phyloP scores from a whole-genome alignment of 1,284 basidiomycete genomes.

The Ceratobasidium sp. region DNA sequence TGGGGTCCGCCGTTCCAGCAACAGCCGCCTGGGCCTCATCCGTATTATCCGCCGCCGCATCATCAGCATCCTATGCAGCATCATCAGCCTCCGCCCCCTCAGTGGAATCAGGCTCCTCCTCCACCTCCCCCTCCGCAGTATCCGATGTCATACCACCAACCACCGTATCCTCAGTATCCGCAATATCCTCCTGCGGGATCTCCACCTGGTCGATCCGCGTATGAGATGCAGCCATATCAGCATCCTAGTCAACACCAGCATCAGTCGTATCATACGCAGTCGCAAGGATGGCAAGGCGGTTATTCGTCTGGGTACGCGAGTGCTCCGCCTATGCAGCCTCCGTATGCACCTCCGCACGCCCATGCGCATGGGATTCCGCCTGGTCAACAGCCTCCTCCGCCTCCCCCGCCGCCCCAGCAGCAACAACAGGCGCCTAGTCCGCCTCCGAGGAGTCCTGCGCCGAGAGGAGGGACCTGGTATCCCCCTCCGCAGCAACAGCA shows the following conservation, averaged over 20 bases:
- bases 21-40: constrained; percentile 35
- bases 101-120: constrained; percentile 45
- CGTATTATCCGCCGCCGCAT: constrained; percentile 45
- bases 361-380: constrained; percentile 34
- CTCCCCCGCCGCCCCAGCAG: constrained; percentile 45
- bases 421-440: constrained; percentile 19
- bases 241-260: constrained; percentile 50
- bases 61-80: constrained; percentile 48
- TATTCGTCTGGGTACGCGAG: constrained; percentile 27
- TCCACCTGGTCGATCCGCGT: constrained; percentile 39
- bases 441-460: constrained; percentile 13
- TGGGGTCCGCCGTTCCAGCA: constrained; percentile 46
- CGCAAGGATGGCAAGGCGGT: constrained; percentile 15
- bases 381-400: constrained; percentile 44
- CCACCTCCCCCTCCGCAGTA: constrained; percentile 45
- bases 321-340: constrained; percentile 18
- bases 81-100: constrained; percentile 45
- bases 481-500: constrained; percentile 46
- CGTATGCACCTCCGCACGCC: constrained; percentile 43
- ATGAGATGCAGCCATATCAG: constrained; percentile 44
- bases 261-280: constrained; percentile 41
- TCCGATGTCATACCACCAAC: constrained; percentile 32
- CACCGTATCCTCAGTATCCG: constrained; percentile 49
- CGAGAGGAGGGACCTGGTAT: neutral
- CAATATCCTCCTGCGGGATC: constrained; percentile 45